Conservation (phyloP, 352 stramenopile genomes). For the Plasmopara muralis region DNA sequence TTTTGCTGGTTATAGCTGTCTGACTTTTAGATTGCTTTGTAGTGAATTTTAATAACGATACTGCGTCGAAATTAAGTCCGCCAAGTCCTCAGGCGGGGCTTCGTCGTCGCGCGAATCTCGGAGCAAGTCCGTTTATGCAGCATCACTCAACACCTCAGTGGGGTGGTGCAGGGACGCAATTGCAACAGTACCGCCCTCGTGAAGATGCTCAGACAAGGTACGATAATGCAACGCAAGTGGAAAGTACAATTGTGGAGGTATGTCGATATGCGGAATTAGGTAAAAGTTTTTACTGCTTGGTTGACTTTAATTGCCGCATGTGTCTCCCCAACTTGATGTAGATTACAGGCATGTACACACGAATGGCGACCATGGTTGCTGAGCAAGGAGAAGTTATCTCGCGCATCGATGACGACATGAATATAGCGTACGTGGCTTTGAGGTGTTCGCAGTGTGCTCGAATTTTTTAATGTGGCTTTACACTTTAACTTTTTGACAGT, state of each 20-base stretch:
- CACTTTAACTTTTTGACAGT: slow-evolving; percentile 18
- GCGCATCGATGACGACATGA: slow-evolving; percentile 83
- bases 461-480: slow-evolving; percentile 4
- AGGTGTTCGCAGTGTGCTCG: neutral
- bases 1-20: neutral
- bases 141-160: slow-evolving; percentile 31
- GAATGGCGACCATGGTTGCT: slow-evolving; percentile 77
- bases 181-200: slow-evolving; percentile 59
- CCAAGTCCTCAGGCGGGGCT: slow-evolving; percentile 30
- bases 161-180: slow-evolving; percentile 20
- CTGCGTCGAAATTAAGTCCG: slow-evolving; percentile 12
- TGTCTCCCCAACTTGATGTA: slow-evolving; percentile 13
- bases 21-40: slow-evolving; percentile 1
- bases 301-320: neutral
- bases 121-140: slow-evolving; percentile 70
- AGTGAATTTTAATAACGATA: slow-evolving; percentile 7
- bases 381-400: slow-evolving; percentile 76
- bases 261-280: neutral
- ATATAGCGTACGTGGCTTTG: slow-evolving; percentile 61
- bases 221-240: slow-evolving; percentile 71
- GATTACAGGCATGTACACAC: slow-evolving; percentile 84
- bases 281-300: neutral
- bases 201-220: slow-evolving; percentile 68
- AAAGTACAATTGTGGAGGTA: slow-evolving; percentile 82
- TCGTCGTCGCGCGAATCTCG: slow-evolving; percentile 57